Percentiles rank a stretch among this genome's conserved stretches.
These are phyloP conservation scores for Flueggea neowawraea DNA, from an alignment of 441 rosid genomes.

Conservation along the genomic window DNA sequence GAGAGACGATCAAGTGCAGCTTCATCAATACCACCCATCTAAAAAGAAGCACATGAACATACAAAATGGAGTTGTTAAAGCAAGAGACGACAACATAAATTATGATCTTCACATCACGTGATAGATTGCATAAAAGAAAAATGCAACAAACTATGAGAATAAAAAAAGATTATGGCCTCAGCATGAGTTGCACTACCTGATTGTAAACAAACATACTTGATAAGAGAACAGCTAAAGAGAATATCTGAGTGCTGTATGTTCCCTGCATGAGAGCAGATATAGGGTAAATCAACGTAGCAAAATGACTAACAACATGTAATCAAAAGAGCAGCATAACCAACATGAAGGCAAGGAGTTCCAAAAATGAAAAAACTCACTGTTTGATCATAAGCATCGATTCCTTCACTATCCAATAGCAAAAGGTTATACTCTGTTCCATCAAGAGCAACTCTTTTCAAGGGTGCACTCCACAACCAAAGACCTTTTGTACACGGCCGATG, in stretches of 20 bases:
- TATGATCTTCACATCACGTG: no score
- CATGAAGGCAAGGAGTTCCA: not conserved
- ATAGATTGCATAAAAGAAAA: no score
- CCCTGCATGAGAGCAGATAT: constrained; percentile 46
- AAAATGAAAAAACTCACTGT: constrained; percentile 48
- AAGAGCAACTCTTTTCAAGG: constrained; percentile 85
- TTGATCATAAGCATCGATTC: constrained; percentile 97
- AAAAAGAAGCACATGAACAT: constrained; percentile 10
- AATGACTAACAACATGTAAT: not conserved
- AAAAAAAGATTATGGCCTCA: constrained; percentile 4
- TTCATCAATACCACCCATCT: constrained; percentile 99
- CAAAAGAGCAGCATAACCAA: not conserved
- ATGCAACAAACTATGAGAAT: not conserved
- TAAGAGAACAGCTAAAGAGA: constrained; percentile 92
- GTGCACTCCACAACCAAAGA: constrained; percentile 99
- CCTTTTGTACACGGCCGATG: constrained; percentile 98
- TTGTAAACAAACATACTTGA: constrained; percentile 98
- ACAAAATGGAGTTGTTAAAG: not conserved
- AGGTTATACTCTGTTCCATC: constrained; percentile 96
- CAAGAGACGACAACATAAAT: no score
- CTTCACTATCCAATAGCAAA: constrained; percentile 88
- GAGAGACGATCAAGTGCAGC: constrained; percentile 97
- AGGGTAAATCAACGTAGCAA: constrained; percentile 4
- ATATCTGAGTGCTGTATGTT: constrained; percentile 98
- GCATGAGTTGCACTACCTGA: constrained; percentile 52